Conservation (phyloP, 1,284 basidiomycete species). For the Sanguinoderma infundibulare region DNA sequence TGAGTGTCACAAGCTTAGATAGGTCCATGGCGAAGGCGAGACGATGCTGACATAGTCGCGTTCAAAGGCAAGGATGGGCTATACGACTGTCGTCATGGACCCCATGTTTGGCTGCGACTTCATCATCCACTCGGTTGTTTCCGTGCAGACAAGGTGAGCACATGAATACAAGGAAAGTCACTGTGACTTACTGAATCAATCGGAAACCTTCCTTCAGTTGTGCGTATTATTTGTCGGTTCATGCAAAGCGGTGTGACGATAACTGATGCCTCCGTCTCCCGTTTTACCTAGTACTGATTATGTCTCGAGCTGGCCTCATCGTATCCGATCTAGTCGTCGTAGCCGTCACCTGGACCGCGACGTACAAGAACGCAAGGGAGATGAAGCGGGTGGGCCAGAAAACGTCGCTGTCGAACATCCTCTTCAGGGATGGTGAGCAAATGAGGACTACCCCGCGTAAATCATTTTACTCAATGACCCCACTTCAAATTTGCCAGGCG, state of each 20-base stretch:
- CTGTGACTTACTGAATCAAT: background rate
- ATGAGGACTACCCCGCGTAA: background rate
- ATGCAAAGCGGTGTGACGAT: background rate
- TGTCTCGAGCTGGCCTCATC: slow-evolving; percentile 2
- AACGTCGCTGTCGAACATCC: background rate
- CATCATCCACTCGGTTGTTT: background rate
- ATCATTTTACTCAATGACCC: too few relatives aligned
- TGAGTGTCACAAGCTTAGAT: background rate
- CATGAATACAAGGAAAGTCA: background rate
- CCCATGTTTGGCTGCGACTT: too few relatives aligned
- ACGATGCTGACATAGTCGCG: too few relatives aligned
- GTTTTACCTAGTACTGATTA: slow-evolving; percentile 1
- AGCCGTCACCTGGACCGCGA: slow-evolving; percentile 2
- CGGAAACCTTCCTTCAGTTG: background rate
- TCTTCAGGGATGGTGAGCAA: slow-evolving; percentile 7
- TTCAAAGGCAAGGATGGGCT: background rate
- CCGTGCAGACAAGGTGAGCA: background rate
- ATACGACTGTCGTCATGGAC: background rate
- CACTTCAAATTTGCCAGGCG: background rate
- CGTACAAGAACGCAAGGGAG: background rate
- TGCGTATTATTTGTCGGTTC: background rate
- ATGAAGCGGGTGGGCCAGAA: background rate
- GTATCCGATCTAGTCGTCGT: slow-evolving; percentile 1
- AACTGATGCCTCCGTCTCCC: too few relatives aligned
- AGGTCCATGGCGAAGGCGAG: too few relatives aligned